phyloP scores from a whole-genome alignment of 768 basidiomycete species.

The Cystofilobasidium ferigula region DNA sequence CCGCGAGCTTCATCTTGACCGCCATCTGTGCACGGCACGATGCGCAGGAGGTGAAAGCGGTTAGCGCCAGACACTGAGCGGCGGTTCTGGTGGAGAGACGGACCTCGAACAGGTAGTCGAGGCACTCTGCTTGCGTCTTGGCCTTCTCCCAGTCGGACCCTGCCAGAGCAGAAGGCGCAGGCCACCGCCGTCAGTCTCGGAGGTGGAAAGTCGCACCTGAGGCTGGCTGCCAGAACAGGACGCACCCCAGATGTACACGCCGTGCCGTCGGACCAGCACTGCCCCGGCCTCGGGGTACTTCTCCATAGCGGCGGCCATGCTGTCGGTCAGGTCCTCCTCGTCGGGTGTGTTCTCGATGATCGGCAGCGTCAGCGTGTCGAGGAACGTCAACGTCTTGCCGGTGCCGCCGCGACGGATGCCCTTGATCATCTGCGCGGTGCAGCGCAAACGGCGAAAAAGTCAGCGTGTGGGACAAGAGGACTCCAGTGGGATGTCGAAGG shows the following conservation, averaged over 20 bases:
- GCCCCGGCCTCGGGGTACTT: conserved; percentile 68
- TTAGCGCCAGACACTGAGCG: not conserved
- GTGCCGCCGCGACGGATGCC: conserved; percentile 66
- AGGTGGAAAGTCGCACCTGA: not conserved
- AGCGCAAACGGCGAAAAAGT: not conserved
- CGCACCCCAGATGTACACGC: conserved; percentile 76
- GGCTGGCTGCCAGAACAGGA: not conserved
- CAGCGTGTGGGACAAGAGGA: not conserved
- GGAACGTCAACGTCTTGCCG: conserved; percentile 65
- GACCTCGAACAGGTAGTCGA: conserved; percentile 75
- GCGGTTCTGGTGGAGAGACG: not conserved
- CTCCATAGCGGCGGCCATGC: conserved; percentile 75
- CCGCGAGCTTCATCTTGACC: conserved; percentile 63
- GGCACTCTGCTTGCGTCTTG: conserved; percentile 79
- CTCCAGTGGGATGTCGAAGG: not conserved
- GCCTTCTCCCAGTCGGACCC: conserved; percentile 59
- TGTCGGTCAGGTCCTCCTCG: conserved; percentile 77
- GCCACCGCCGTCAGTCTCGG: not conserved
- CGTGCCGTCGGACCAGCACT: conserved; percentile 65
- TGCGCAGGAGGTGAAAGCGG: not conserved
- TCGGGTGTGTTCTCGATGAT: conserved; percentile 86
- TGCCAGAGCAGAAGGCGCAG: conserved; percentile 10
- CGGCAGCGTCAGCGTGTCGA: conserved; percentile 72
- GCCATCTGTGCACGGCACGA: conserved; percentile 42
- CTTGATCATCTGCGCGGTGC: conserved; percentile 65